Conservation (phyloP, 495 filamentous ascomycete species). For the Sordaria brevicollis region DNA sequence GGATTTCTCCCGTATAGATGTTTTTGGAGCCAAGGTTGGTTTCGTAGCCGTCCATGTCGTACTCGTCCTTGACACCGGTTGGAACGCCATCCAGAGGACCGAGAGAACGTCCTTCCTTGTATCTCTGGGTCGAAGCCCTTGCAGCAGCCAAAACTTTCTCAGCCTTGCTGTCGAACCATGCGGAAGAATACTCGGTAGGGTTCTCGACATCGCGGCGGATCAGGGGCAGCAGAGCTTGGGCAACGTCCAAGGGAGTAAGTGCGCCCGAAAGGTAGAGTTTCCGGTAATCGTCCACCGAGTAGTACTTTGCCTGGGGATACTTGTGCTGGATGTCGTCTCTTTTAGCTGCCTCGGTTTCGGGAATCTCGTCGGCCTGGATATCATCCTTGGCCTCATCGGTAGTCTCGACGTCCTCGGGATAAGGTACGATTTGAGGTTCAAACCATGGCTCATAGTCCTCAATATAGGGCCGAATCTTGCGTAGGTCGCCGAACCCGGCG, state of each 20-base stretch:
- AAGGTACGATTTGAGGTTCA: slow-evolving; percentile 68
- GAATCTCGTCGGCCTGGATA: slow-evolving; percentile 8
- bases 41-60: slow-evolving; percentile 60
- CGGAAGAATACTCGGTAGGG: slow-evolving; percentile 47
- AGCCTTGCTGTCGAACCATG: slow-evolving; percentile 52
- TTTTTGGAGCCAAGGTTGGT: slow-evolving; percentile 49
- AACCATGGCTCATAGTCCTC: slow-evolving; percentile 54
- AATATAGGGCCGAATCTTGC: slow-evolving; percentile 43
- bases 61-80: slow-evolving; percentile 40
- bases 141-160: slow-evolving; percentile 56
- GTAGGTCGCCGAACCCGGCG: slow-evolving; percentile 56
- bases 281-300: slow-evolving; percentile 60
- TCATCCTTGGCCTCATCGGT: slow-evolving; percentile 4
- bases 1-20: slow-evolving; percentile 23
- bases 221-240: slow-evolving; percentile 53
- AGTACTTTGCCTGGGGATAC: slow-evolving; percentile 36
- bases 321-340: slow-evolving; percentile 3
- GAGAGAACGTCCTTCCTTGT: slow-evolving; percentile 48
- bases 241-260: slow-evolving; percentile 57
- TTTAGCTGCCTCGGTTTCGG: slow-evolving; percentile 2
- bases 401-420: slow-evolving; percentile 8
- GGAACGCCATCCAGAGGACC: slow-evolving; percentile 71
- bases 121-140: slow-evolving; percentile 52
- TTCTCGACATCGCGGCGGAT: slow-evolving; percentile 49
- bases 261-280: slow-evolving; percentile 52